A percentile compares a stretch with the other conserved stretches of the same genome.
These are phyloP conservation scores for Amphichorda felina DNA, from an alignment of 2,329 filamentous ascomycete species.

Conservation along the genomic window DNA sequence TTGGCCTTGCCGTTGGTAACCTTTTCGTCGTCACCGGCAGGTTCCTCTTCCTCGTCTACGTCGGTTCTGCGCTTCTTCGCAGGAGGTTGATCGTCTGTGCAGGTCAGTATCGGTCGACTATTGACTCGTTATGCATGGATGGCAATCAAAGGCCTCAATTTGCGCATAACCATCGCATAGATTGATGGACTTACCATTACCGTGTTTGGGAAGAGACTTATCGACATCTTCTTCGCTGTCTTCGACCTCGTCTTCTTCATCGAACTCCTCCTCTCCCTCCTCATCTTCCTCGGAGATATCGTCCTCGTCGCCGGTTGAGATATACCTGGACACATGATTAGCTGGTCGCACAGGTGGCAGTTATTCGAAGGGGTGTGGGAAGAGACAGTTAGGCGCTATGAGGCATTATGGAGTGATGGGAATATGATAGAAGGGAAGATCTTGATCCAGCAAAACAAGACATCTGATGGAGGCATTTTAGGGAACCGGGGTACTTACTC, in stretches of 20 bases:
- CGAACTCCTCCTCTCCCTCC: slow-evolving; percentile 26
- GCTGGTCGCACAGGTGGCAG: not conserved
- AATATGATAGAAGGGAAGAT: too few relatives aligned
- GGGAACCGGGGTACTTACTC: slow-evolving; percentile 28
- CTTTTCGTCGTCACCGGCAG: too few relatives aligned
- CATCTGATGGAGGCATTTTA: too few relatives aligned
- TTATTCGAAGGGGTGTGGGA: too few relatives aligned
- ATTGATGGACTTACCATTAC: slow-evolving; percentile 17
- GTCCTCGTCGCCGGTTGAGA: slow-evolving; percentile 25
- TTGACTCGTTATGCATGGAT: too few relatives aligned
- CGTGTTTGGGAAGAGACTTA: slow-evolving; percentile 20
- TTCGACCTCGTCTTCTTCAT: slow-evolving; percentile 23
- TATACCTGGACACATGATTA: slow-evolving; percentile 14
- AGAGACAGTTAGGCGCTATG: too few relatives aligned
- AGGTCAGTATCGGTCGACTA: too few relatives aligned
- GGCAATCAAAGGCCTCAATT: too few relatives aligned
- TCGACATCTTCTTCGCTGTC: slow-evolving; percentile 17
- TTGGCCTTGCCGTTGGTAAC: slow-evolving; percentile 16
- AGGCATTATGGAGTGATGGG: too few relatives aligned
- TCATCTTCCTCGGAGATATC: slow-evolving; percentile 26
- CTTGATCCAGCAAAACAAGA: too few relatives aligned
- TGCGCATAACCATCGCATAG: too few relatives aligned
- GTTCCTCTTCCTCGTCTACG: too few relatives aligned
- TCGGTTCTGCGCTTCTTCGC: slow-evolving; percentile 40
- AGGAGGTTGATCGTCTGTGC: slow-evolving; percentile 27